Base-by-base conservation (phyloP, 768 basidiomycete species). In the Lactarius indigo region DNA sequence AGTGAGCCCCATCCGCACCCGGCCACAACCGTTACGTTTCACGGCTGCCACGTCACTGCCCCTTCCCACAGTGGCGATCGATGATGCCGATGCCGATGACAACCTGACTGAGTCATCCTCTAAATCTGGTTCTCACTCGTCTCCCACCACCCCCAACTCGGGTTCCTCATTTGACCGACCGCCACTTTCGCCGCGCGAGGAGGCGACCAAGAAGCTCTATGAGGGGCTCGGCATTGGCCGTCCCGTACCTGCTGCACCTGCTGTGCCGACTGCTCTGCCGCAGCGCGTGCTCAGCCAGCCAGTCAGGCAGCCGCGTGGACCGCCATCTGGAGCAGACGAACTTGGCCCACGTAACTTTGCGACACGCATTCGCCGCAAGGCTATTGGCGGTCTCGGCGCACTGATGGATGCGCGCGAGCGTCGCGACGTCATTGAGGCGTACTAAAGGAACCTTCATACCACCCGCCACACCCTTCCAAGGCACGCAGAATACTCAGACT, bases 321-420 rank as follows among this genome's bases (percentile, higher is more conserved):
- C 93, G 64, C 93, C 93, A 54, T 90, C 90, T 28, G 89, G 90
- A 74, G 86, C 87, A 69, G 92, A 94, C 73, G 92, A 94, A 74
- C 85, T 94, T 59, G 88, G 89, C 23, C 89, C 90, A 54, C 89
- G 91, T 83, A 94, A 94, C 76, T 94, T 94, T 80, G 92, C 92
- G 8, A 87, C 87, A 42, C 86, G 92, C 72, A 89, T 91, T 78
- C 84, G 92, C 77, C 85, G 90, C 73, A 86, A 90, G 81, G 92
- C 92, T 23, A 90, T 93, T 66, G 90, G 89, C 39, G 90, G 91
- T 31, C 79, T 94, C 59, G 89, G 88, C 63, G 84, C 84, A 74
- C 84, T 94, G 71, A 87, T 92, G 84, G 89, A 84, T 72, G 90
- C 91, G 39, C 85, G 91, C 68, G 91, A 92, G 80, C 84, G 89